Evolutionary conservation across 1,284 basidiomycete genomes (phyloP).

Genomic region (Heliocybe sulcata): DNA sequence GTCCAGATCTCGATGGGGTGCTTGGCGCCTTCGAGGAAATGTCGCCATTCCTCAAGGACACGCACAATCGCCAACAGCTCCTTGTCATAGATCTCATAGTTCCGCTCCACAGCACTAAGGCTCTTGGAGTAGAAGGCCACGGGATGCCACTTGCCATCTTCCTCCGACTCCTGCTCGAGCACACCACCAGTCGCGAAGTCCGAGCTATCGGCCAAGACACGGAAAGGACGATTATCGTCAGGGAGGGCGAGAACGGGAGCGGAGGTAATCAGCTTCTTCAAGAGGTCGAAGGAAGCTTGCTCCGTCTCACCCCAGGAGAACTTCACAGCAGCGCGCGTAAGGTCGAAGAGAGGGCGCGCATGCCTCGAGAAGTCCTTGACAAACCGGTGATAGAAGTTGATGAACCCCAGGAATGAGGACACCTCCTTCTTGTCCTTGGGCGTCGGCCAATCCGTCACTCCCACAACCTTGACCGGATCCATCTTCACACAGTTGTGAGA

Average conservation of each 20-base stretch:
- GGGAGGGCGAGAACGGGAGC: conserved; percentile 14
- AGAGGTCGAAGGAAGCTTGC: conserved; percentile 19
- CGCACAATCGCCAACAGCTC: conserved; percentile 31
- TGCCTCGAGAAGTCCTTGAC: conserved; percentile 28
- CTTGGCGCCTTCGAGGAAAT: conserved; percentile 24
- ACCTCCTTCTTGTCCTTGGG: conserved; percentile 21
- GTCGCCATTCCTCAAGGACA: conserved; percentile 30
- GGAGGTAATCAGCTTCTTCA: conserved; percentile 19
- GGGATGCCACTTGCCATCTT: conserved; percentile 13
- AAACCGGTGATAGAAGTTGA: conserved; percentile 36
- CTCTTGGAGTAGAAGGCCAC: conserved; percentile 20
- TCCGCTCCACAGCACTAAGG: conserved; percentile 19
- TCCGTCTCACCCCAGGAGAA: conserved; percentile 14
- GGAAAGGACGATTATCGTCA: conserved; percentile 5
- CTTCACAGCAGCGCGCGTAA: conserved; percentile 16
- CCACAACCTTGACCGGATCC: conserved; percentile 26
- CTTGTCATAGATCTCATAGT: conserved; percentile 27
- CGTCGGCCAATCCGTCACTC: conserved; percentile 23
- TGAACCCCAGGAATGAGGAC: conserved; percentile 31
- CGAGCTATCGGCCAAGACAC: conserved; percentile 15
- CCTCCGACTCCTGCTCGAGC: conserved; percentile 11
- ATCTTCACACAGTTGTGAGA: conserved; percentile 19
- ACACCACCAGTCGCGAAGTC: conserved; percentile 11
- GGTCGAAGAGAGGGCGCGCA: conserved; percentile 18
- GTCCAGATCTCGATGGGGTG: conserved; percentile 21